Evolutionary conservation across 2,329 filamentous ascomycete genomes (phyloP), one percentile per base, ranked within the genome.

Genomic region (Podosphaera fusca): DNA sequence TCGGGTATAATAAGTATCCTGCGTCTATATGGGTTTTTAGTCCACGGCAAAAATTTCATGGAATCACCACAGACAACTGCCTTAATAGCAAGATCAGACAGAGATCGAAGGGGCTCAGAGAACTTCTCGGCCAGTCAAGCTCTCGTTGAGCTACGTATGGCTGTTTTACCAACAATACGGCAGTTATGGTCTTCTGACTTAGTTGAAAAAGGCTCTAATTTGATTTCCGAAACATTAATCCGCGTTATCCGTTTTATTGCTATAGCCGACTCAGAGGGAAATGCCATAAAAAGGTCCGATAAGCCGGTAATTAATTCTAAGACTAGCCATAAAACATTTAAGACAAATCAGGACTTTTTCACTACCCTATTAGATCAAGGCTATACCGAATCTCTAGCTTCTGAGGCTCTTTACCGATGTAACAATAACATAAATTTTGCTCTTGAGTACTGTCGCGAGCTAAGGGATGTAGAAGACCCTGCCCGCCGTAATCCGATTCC

Each of bases 101-200:
- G 75, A 50, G 77, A 81, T 54, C 70, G 75, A 40, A 73, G 75
- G 55, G 72, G 74, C 34, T 69, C 75, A 8, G 79, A 83, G 63
- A 79, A 75, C 63, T 86, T 85, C 67, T 71, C 75, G 8, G 76
- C 81, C 12, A 74, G 79, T 1, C 90, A 95, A 64, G 84, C 96
- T 57, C 73, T 95, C 12, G 81, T 96, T 4, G 90, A 96, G 67
- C 71, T 96, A 47, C 83, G 92, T 47, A 80, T 85, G 70, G 79
- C 82, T 33, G 79, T 95, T 33, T 71, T 95, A 12, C 86, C 88
- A 0, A 79, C 84, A 51, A 77, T 92, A 46, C 77, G 78, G 58
- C 77, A 82, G 52, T 77, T 96, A 34, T 98, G 92, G 94, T 81
- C 87, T 62, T 94, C 88, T 0, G 74, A 80, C 33, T 79, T 94